Evolutionary conservation across 192 early-diverging fungal species (phyloP), one percentile per base, ranked within the genome.

Genomic region (Entomortierella parvispora): DNA sequence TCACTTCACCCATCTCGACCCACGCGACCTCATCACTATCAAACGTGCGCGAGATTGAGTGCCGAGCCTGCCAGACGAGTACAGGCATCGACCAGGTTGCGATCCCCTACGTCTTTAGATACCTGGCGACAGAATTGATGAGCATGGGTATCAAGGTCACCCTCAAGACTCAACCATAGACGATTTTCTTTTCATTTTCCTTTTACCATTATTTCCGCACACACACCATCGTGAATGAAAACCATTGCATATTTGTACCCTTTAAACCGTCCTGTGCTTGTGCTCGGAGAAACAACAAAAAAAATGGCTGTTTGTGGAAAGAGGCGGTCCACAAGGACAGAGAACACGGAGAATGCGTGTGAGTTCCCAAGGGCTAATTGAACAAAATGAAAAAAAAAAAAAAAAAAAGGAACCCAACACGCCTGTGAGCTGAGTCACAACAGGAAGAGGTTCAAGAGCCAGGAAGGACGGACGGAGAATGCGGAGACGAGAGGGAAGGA

Each of bases 91-190:
- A 94, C 45, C 85, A 96, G 74, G 85, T 99, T 17, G 92, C 97
- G 7, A 82, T 99, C 53, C 97, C 97, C 28, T 98, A 92, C 80
- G 96, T 98, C 32, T 99, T 99, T 75, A 88, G 94, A 80, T 98
- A 99, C 80, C 84, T 99, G 74, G 90, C 92, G 15, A 93, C 96
- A 3, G 97, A 99, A 82, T 84, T 99, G 56, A 92, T 95, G 80
- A 90, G 93, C 51, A 98, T 99, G 97, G 95, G 95, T 77, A 93
- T 99, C 78, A 95, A 94, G 84, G 81, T 99, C 47, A 93, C 87
- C 58, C 82, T 99, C 29, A 93, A 94, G 60, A 85, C 93, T 32
- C 82, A 89, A 62, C 85, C 85, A 55, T 86, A 76, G 53, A 57
- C 48, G 4, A 33, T 53, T 53, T 54, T 54, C 12, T 32, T 32